Base-by-base conservation (phyloP, 768 basidiomycete species). In the Thelephora ganbajun region DNA sequence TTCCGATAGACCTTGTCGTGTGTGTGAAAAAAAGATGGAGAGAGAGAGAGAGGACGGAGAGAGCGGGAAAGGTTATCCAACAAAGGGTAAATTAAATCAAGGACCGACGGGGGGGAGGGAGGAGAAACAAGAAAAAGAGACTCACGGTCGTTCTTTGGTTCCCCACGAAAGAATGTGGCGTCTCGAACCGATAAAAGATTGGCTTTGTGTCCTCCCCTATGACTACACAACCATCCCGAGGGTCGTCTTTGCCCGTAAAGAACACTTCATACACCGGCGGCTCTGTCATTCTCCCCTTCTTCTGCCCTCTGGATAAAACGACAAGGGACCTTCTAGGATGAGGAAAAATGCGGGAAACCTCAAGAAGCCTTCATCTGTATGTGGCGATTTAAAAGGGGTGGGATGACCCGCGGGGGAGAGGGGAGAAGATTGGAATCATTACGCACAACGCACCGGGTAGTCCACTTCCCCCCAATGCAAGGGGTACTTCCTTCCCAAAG, bases 201-300 rank as follows among this genome's bases (percentile, higher is more conserved):
- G 73, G 73, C 53, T 66, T 70, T 30, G 64, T 66, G 61, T 75
- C 76, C 56, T 79, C 73, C 35, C 82, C 80, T 54, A 84, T 83
- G 64, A 84, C 63, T 49, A 77, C 70, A 58, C 77, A 80, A 49
- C 68, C 70, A 48, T 73, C 56, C 47, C 81, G 75, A 41, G 82
- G 80, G 64, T 85, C 73, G 60, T 79, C 77, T 57, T 67, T 67
- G 48, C 80, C 78, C 43, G 80, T 79, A 69, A 84, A 85, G 64
- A 73, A 83, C 33, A 85, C 53, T 36, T 61, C 59, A 47, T 53
- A 41, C 18, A 41, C 39, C 22, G 18, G 39, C 18, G 18, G 3
- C 16, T 16, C 22, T 22, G 39, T 7, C 39, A 41, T 41, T 41
- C 5, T 22, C 26, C 26, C 9, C 9, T 9, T 30, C 9, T 30